Evolutionary conservation across 2,329 filamentous ascomycete species (phyloP), one percentile per base, ranked within the genome.

Genomic region (Pestalotiopsis sp.): DNA sequence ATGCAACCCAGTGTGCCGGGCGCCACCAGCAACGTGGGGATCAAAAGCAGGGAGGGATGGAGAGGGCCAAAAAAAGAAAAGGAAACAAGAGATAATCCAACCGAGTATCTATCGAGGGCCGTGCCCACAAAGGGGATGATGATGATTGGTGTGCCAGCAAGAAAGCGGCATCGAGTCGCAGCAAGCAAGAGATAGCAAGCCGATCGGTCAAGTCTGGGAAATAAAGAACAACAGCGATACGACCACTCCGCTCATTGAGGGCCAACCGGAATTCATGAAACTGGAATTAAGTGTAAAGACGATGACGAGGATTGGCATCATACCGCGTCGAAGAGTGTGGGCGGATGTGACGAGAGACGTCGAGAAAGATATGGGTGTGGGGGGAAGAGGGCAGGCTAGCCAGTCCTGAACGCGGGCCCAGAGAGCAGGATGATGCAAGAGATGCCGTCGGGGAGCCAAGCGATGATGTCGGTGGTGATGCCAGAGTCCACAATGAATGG

Each of bases 401-500:
- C 27, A 31, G 14, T n/a, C 12, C 31, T 20, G 20, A 36, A 25
- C 17, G 14, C 38, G 14, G 61, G 27, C n/a, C 25, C n/a, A 52
- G 39, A 23, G 61, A 11, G 36, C 11, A 11, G 5, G 39, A 65
- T 39, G 70, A 67, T 66, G 27, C 27, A 36, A 31, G 25, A 59
- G 63, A 25, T 64, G 62, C 58, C 63, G 45, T 72, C 71, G 69
- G 72, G 70, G 69, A 36, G 27, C 49, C 57, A 58, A 25, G 36
- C 13, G 38, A 74, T 75, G 73, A 75, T 75, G 73, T 75, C 74
- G 72, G 72, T 73, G 72, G 72, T 75, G 73, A 74, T 74, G 72
- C 72, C 39, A 17, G 20, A 20, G 45, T 52, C 45, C 45, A 52
- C 45, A 52, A n/a, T 52, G 45, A n/a, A n/a, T n/a, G 14, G 45